These are phyloP conservation scores for Cavenderia fasciculata DNA, from an alignment of 78 protist genomes.

Conservation along the genomic window DNA sequence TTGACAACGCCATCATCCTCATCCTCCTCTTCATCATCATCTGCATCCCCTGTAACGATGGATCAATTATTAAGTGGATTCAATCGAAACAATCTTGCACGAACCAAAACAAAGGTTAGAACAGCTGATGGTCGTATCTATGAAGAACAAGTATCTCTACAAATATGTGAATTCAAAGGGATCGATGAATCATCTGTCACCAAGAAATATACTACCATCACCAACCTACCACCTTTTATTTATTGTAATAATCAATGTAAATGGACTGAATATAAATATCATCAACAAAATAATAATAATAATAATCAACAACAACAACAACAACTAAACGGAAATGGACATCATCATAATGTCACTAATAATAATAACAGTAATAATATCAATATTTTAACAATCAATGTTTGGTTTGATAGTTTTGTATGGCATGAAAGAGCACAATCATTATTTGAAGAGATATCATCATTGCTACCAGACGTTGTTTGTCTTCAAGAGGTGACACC, in stretches of 20 bases:
- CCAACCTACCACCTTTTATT: slow-evolving; percentile 5
- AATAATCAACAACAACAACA: background rate
- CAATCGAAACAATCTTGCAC: background rate
- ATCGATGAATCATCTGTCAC: slow-evolving; percentile 1
- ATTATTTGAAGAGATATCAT: slow-evolving; percentile 5
- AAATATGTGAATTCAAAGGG: slow-evolving; percentile 19
- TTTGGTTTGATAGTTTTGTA: slow-evolving; percentile 64
- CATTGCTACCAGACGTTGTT: slow-evolving; percentile 16
- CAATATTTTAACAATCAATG: slow-evolving; percentile 47
- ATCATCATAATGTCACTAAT: background rate
- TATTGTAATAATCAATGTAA: slow-evolving; percentile 1
- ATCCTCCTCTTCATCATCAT: background rate
- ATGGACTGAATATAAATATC: slow-evolving; percentile 13
- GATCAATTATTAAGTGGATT: slow-evolving; percentile 9
- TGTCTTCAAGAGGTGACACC: slow-evolving; percentile 76
- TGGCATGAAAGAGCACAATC: slow-evolving; percentile 45
- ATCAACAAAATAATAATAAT: background rate
- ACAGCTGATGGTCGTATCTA: slow-evolving; percentile 70
- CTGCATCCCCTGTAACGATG: background rate
- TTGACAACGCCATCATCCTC: background rate
- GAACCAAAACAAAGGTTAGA: slow-evolving; percentile 55
- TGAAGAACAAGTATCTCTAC: slow-evolving; percentile 19
- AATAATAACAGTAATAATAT: background rate
- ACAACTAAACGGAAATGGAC: background rate
- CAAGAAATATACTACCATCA: slow-evolving; percentile 5